These are phyloP conservation scores for Apophysomyces variabilis DNA, from an alignment of 371 early-diverging fungal species.

Conservation along the genomic window DNA sequence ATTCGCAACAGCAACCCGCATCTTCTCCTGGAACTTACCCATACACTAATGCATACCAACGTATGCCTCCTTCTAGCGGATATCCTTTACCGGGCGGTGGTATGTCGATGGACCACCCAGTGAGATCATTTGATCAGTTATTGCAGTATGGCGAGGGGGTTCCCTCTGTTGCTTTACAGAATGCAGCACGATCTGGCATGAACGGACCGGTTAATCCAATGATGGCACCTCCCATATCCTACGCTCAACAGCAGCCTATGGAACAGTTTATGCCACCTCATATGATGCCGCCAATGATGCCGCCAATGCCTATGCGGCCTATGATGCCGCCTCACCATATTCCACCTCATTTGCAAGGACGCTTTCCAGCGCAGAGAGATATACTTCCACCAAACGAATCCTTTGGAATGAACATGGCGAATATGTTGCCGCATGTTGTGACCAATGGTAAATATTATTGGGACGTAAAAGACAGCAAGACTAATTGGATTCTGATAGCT, in stretches of 20 bases:
- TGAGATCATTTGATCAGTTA: slow-evolving; percentile 15
- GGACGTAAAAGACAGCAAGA: not conserved
- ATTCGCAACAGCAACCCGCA: slow-evolving; percentile 15
- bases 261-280: slow-evolving; percentile 36
- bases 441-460: slow-evolving; percentile 32
- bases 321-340: slow-evolving; percentile 37
- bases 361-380: slow-evolving; percentile 28
- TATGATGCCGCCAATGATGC: slow-evolving; percentile 42
- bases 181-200: slow-evolving; percentile 7
- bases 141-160: slow-evolving; percentile 16
- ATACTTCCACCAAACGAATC: slow-evolving; percentile 28
- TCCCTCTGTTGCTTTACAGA: slow-evolving; percentile 6
- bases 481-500: slow-evolving; percentile 6
- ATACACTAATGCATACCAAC: slow-evolving; percentile 11
- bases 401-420: slow-evolving; percentile 15
- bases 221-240: slow-evolving; percentile 19
- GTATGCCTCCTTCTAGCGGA: slow-evolving; percentile 19
- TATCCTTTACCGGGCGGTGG: slow-evolving; percentile 14
- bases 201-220: slow-evolving; percentile 19
- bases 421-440: slow-evolving; percentile 37
- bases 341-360: slow-evolving; percentile 29
- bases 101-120: slow-evolving; percentile 10
- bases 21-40: slow-evolving; percentile 14
- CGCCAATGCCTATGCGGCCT: slow-evolving; percentile 34
- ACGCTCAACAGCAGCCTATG: slow-evolving; percentile 25